Percentiles rank a stretch among this genome's conserved stretches.
These are phyloP conservation scores for Populus tomentosa DNA, from an alignment of 441 rosid genomes.

Conservation along the genomic window DNA sequence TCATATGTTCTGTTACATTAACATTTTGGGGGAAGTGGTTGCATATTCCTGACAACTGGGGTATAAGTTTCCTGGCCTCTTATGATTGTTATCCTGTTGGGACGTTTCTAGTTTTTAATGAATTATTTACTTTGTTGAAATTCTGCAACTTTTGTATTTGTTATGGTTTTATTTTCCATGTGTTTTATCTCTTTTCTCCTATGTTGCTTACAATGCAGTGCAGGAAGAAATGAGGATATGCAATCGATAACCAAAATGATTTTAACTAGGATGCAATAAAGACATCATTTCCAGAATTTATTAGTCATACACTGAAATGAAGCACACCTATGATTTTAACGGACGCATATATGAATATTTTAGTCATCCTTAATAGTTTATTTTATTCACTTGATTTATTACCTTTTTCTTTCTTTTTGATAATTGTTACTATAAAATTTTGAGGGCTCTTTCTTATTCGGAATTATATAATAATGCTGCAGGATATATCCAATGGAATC, in stretches of 20 bases:
- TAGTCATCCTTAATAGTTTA: not conserved
- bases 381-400: not conserved
- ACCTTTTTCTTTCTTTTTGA: not conserved
- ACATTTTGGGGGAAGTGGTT: not conserved
- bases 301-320: not conserved
- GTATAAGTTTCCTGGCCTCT: not conserved
- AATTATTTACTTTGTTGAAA: not conserved
- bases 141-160: not conserved
- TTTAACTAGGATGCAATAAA: not conserved
- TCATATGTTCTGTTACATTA: not conserved
- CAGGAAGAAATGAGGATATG: not conserved
- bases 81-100: not conserved
- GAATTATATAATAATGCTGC: constrained; percentile 8
- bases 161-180: not conserved
- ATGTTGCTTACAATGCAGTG: not conserved
- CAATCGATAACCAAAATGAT: not conserved
- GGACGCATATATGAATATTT: not conserved
- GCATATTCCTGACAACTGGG: not conserved
- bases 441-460: not conserved
- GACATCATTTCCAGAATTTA: not conserved
- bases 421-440: not conserved
- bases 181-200: not conserved
- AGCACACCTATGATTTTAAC: not conserved
- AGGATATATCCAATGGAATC: constrained; percentile 32
- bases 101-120: too few species aligned